Percentiles rank a stretch among this genome's conserved stretches.
Conservation (phyloP, 371 early-diverging fungal species). For the Thermomucor indicae-seudaticae region DNA sequence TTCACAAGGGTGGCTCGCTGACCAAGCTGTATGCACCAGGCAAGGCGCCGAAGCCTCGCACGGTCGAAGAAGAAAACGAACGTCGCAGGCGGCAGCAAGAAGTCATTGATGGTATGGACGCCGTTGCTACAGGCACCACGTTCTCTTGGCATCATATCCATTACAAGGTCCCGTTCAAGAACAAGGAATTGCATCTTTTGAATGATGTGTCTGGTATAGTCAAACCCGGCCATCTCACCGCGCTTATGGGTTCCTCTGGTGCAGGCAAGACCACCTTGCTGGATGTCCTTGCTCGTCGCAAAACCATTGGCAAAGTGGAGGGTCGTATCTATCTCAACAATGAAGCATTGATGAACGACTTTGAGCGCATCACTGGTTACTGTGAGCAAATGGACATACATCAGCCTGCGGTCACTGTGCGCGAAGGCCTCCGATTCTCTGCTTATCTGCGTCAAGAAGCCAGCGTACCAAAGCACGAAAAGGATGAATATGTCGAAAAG, state of each 20-base stretch:
- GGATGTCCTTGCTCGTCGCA: conserved; percentile 74
- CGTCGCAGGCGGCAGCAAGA: conserved; percentile 23
- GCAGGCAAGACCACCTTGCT: conserved; percentile 85
- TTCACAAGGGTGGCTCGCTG: conserved; percentile 34
- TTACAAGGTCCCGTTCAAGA: conserved; percentile 50
- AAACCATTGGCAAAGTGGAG: conserved; percentile 68
- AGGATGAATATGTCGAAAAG: conserved; percentile 58
- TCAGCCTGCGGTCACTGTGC: conserved; percentile 50
- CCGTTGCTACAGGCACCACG: conserved; percentile 33
- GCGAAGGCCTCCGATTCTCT: conserved; percentile 69
- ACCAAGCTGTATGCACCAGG: conserved; percentile 43
- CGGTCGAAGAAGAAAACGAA: conserved; percentile 19
- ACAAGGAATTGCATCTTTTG: conserved; percentile 40
- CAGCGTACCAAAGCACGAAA: conserved; percentile 46
- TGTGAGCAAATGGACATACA: conserved; percentile 84
- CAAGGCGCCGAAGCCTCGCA: conserved; percentile 14
- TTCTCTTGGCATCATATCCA: conserved; percentile 49
- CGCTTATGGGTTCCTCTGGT: conserved; percentile 80
- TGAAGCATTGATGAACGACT: conserved; percentile 38
- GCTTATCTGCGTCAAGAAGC: conserved; percentile 60
- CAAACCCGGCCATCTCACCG: conserved; percentile 67
- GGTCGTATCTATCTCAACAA: conserved; percentile 64
- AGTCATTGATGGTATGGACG: conserved; percentile 18
- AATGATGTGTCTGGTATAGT: conserved; percentile 48
- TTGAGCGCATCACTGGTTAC: conserved; percentile 74